A percentile compares a stretch with the other conserved stretches of the same genome.
phyloP scores from a whole-genome alignment of 352 stramenopile genomes.

The Globisporangium apiculatum region DNA sequence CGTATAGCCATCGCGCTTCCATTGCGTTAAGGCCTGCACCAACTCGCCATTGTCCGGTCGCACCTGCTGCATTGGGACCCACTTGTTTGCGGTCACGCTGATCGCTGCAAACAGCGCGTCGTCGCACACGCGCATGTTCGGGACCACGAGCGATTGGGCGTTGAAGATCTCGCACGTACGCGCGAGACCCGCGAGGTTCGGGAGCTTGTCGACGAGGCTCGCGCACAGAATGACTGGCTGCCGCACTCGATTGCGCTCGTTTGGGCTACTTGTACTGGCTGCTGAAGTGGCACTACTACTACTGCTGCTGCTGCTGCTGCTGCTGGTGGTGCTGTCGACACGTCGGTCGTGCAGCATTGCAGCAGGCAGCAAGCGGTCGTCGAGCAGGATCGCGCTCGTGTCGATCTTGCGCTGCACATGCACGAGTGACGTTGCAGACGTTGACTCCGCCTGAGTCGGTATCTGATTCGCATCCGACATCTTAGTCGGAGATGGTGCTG shows the following conservation, averaged over 20 bases:
- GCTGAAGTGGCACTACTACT: conserved; percentile 12
- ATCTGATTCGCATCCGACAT: no score
- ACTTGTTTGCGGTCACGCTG: conserved; percentile 91
- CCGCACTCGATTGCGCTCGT: conserved; percentile 38
- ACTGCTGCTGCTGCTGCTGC: background rate
- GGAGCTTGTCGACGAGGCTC: conserved; percentile 92
- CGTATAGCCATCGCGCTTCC: conserved; percentile 85
- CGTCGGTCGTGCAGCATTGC: conserved; percentile 21
- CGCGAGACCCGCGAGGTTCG: conserved; percentile 91
- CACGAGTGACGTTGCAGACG: conserved; percentile 1
- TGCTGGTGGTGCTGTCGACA: background rate
- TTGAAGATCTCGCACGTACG: conserved; percentile 95
- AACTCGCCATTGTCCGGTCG: conserved; percentile 33
- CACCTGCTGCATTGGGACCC: conserved; percentile 92
- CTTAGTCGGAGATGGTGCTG: no score
- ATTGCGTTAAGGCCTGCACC: conserved; percentile 29
- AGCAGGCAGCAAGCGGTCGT: conserved; percentile 47
- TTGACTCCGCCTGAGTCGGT: background rate
- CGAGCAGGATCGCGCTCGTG: conserved; percentile 46
- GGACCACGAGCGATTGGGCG: conserved; percentile 83
- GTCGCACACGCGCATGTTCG: conserved; percentile 75
- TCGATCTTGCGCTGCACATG: conserved; percentile 80
- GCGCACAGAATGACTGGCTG: conserved; percentile 76
- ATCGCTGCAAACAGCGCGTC: conserved; percentile 90
- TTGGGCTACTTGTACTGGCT: conserved; percentile 34